Evolutionary conservation across 495 filamentous ascomycete genomes (phyloP), one percentile per base, ranked within the genome.

Genomic region (Hypoxylon trugodes): DNA sequence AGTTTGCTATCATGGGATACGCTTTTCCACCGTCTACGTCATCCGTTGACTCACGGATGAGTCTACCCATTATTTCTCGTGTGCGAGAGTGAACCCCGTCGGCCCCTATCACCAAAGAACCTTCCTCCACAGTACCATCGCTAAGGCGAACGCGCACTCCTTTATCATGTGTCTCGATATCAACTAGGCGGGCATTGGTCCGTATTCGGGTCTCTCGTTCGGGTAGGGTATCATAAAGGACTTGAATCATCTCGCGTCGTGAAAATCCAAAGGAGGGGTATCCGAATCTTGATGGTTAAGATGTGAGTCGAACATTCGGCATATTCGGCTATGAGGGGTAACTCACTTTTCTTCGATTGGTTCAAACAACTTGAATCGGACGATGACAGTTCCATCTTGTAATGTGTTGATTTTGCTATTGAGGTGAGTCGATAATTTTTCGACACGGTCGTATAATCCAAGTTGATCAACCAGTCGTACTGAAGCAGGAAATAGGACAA

Each of bases 51-150:
- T 19, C 45, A 30, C 45, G 30, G 16, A 28, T 37, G 4, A 59
- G 45, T 18, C 15, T 42, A 1, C n/a, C 2, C 55, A 87, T 74
- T 56, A 80, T 77, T 18, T 69, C 48, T n/a, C 81, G 69, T 12
- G 79, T 77, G 18, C 69, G 69, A 47, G 77, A 80, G 54, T 81
- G 77, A 24, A 82, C 74, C 0, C 83, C 66, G 62, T 83, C 81
- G 10, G 74, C 76, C 0, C 82, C 83, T 4, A 84, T 61, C 6
- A 86, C 66, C 21, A 84, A 37, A 46, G 78, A 72, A 0, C 82
- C 83, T 9, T 40, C 36, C 46, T 70, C 77, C 0, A 69, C 37
- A 7, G 64, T 66, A 0, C 82, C 81, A 58, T 82, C 77, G 1
- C 37, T 25, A 13, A 71, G 71, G n/a, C 65, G 55, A 28, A 78